phyloP scores from a whole-genome alignment of 345 rosid species.

The Eucalyptus cloeziana region DNA sequence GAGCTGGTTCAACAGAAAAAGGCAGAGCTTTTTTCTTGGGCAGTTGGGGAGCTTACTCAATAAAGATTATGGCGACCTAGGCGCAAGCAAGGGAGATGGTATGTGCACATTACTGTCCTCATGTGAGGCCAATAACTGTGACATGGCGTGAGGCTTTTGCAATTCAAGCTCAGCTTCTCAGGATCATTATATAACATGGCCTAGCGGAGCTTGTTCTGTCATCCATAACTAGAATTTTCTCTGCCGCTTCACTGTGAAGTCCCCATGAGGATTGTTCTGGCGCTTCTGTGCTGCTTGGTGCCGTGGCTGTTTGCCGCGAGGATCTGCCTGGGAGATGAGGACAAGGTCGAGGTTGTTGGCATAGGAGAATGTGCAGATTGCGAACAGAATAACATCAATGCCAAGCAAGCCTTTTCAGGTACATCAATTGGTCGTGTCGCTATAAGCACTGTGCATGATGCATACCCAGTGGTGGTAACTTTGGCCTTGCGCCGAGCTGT shows the following conservation, averaged over 20 bases:
- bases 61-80: not conserved
- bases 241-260: fast-evolving
- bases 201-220: not conserved
- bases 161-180: not conserved
- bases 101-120: not conserved
- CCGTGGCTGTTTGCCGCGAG: conserved; percentile 13
- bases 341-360: conserved; percentile 41
- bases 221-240: not conserved
- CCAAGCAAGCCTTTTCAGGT: conserved; percentile 55
- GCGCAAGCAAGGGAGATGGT: not conserved
- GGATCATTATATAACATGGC: not conserved
- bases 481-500: not conserved
- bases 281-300: conserved; percentile 27
- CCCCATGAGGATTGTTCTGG: conserved; percentile 43
- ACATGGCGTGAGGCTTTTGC: not conserved
- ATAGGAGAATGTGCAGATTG: conserved; percentile 59
- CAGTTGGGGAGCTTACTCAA: not conserved
- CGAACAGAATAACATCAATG: conserved; percentile 8
- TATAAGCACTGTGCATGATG: not conserved
- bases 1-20: not conserved
- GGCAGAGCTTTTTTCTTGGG: not conserved
- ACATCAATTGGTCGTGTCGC: not conserved
- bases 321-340: conserved; percentile 22
- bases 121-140: not conserved
- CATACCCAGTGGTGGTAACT: not conserved